These are phyloP conservation scores for Daldinia eschscholtzii DNA, from an alignment of 2,329 filamentous ascomycete species.

Conservation along the genomic window DNA sequence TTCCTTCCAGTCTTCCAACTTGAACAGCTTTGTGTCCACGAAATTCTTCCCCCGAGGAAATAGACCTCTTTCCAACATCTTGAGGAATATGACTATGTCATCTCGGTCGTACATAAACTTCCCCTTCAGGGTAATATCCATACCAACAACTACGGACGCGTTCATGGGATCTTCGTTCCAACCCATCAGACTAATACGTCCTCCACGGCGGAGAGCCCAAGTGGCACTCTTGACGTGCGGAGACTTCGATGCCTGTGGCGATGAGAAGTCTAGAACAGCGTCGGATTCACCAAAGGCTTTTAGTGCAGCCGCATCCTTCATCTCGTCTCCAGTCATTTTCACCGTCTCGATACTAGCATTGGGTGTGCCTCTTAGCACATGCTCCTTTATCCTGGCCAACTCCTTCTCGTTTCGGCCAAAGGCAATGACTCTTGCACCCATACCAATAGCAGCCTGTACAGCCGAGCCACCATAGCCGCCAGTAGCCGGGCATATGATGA, in stretches of 20 bases:
- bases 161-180: constrained; percentile 49
- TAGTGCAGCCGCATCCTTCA: constrained; percentile 52
- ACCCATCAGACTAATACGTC: constrained; percentile 54
- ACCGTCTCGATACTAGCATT: constrained; percentile 55
- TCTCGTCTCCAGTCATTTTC: constrained; percentile 57
- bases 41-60: constrained; percentile 39
- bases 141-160: constrained; percentile 42
- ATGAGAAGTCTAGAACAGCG: constrained; percentile 62
- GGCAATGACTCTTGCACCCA: constrained; percentile 65
- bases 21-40: constrained; percentile 42
- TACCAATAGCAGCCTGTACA: constrained; percentile 60
- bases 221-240: constrained; percentile 58
- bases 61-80: constrained; percentile 57
- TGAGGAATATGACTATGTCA: constrained; percentile 56
- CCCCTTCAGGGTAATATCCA: constrained; percentile 51
- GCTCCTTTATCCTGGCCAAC: constrained; percentile 53
- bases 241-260: constrained; percentile 54
- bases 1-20: constrained; percentile 43
- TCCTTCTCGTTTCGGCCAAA: constrained; percentile 59
- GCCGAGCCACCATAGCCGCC: constrained; percentile 61
- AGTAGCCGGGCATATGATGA: constrained; percentile 62
- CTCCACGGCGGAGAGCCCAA: constrained; percentile 52
- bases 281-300: constrained; percentile 53
- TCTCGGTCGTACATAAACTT: constrained; percentile 61
- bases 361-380: constrained; percentile 36